Evolutionary conservation across 2,329 filamentous ascomycete genomes (phyloP), one percentile per base, ranked within the genome.

Genomic region (Volutella citrinella): DNA sequence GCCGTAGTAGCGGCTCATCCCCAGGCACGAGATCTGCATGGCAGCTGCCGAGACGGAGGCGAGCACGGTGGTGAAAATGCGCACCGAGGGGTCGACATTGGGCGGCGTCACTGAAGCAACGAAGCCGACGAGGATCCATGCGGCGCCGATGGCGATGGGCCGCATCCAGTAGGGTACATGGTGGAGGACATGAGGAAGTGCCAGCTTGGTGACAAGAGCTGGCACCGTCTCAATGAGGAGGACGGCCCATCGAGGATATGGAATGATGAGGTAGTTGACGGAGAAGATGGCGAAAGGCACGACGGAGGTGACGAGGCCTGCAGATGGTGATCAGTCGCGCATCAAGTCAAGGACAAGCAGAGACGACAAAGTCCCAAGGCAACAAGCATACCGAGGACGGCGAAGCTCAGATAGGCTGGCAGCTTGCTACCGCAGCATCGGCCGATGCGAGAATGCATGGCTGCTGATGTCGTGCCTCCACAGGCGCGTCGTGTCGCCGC

Each of bases 251-350:
- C 54, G 49, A 2, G 59, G 50, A 27, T 56, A 62, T 0, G 59
- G 57, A 29, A 62, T 51, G 29, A 60, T 57, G 41, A 63, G 56
- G 27, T 63, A 63, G 36, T 58, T 58, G 31, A 54, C 48, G 6
- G 57, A 52, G 35, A 55, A 52, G 21, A 59, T 49, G 26, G 60
- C 48, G 30, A 49, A 54, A 0, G 57, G 49, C 5, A 62, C 44
- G 21, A 59, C 27, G 8, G 44, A 49, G 30, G 56, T 61, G 31
- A 46, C 45, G 33, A 62, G 40, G 30, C 56, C 60, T 63, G 30
- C 4, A 8, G 8, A n/a, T 11, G n/a, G 32, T 48, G 5, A 45
- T 48, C 7, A 25, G 14, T 7, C n/a, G 16, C 7, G 27, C 1
- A 10, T 8, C 2, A 4, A 6, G n/a, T 24, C 15, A 32, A 15